Evolutionary conservation across 192 early-diverging fungal genomes (phyloP), one percentile per base, ranked within the genome.

Genomic region (Polychytrium aggregatum): DNA sequence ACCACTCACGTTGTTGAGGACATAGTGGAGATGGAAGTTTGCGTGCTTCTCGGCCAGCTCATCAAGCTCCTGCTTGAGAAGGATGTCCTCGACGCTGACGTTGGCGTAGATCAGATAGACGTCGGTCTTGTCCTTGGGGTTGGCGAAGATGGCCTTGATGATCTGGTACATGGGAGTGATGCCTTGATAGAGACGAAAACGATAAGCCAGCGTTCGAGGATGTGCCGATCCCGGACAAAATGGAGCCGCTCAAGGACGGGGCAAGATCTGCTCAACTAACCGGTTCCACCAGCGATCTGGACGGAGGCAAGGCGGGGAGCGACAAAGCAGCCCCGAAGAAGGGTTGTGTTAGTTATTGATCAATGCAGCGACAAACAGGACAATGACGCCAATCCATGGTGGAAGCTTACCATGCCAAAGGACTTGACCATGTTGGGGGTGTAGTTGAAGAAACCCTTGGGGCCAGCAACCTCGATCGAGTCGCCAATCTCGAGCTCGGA

Each of bases 101-200:
- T 98, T 98, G 53, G 87, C 88, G 72, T 87, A 98, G 43, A 94
- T 71, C n/a, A 98, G 70, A 56, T 62, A 83, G 37, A 97, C 59
- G 37, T 72, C 72, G 26, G 94, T 98, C 59, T 81, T 81, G 60
- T 98, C 94, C 28, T 73, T 62, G 20, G 88, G 87, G 65, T 98
- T 86, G 44, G 79, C 78, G 48, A 86, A 52, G 22, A 94, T 76
- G 26, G 83, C 81, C 41, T 86, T 85, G 41, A 95, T 86, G 49
- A 98, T 82, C 81, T 87, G 90, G 48, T 86, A 74, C 92, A 97
- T 97, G 41, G 92, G 92, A 0, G 92, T 91, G 53, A 97, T 86
- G 3, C 71, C n/a, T n/a, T n/a, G 11, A 42, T 20, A 7, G 41
- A 42, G 9, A 18, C 35, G 16, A 16, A 9, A 16, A 37, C 9